Evolutionary conservation across 2,329 filamentous ascomycete species (phyloP).

Genomic region (Sphaerulina vaccinii): DNA sequence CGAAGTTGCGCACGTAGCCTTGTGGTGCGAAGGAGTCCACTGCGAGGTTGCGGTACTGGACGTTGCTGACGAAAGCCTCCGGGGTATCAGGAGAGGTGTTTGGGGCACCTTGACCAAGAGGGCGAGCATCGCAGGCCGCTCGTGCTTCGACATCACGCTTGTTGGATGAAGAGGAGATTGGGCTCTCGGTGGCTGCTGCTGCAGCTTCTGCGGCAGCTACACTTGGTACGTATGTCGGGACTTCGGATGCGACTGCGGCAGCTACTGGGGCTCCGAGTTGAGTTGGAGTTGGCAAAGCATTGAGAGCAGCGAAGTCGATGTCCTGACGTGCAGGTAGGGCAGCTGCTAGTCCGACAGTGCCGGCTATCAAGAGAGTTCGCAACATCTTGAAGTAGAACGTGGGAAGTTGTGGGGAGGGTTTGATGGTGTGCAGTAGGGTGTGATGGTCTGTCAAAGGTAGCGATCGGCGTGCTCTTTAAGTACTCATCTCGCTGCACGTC

Average conservation of each 20-base stretch:
- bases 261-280: constrained; percentile 15
- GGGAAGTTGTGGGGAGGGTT: neutral
- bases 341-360: constrained; percentile 18
- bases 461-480: neutral
- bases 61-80: constrained; percentile 18
- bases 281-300: constrained; percentile 14
- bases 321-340: constrained; percentile 21
- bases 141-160: constrained; percentile 11
- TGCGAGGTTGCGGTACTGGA: constrained; percentile 5
- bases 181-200: constrained; percentile 10
- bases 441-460: neutral
- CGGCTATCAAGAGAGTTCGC: constrained; percentile 13
- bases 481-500: neutral
- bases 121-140: constrained; percentile 23
- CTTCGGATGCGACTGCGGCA: constrained; percentile 7
- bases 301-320: constrained; percentile 27
- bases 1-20: constrained; percentile 23
- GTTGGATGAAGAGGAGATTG: neutral
- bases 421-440: neutral
- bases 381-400: constrained; percentile 6
- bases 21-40: constrained; percentile 12
- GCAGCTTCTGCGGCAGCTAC: constrained; percentile 17
- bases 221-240: constrained; percentile 16
- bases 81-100: constrained; percentile 35
- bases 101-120: constrained; percentile 22